A percentile compares a stretch with the other conserved stretches of the same genome.
phyloP scores from a whole-genome alignment of 371 early-diverging fungal species.

The Rhizopus microsporus region DNA sequence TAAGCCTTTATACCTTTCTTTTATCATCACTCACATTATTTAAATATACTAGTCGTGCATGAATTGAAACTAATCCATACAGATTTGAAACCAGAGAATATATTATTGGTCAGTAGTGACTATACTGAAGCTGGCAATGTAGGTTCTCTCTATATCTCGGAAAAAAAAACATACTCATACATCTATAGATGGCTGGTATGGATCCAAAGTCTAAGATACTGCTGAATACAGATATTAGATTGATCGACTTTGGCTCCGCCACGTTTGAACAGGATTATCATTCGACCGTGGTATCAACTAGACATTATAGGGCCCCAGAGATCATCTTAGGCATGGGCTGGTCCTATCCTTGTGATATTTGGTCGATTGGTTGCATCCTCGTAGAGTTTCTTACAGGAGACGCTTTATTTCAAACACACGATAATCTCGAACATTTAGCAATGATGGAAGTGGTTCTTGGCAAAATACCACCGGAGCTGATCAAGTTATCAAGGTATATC shows the following conservation, averaged over 20 bases:
- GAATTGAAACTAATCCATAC: slow-evolving; percentile 84
- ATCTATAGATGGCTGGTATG: slow-evolving; percentile 12
- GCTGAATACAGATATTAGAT: slow-evolving; percentile 71
- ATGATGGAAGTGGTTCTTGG: slow-evolving; percentile 76
- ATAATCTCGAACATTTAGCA: slow-evolving; percentile 77
- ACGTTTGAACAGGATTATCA: slow-evolving; percentile 95
- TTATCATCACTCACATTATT: neutral
- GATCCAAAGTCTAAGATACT: slow-evolving; percentile 55
- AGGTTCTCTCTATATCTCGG: neutral
- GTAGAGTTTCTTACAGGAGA: slow-evolving; percentile 94
- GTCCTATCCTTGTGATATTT: slow-evolving; percentile 96
- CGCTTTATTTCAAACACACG: slow-evolving; percentile 93
- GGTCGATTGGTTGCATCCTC: slow-evolving; percentile 97
- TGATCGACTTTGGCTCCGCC: slow-evolving; percentile 97
- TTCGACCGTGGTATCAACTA: slow-evolving; percentile 83
- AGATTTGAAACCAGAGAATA: slow-evolving; percentile 93
- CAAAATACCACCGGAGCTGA: slow-evolving; percentile 22
- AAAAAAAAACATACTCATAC: neutral
- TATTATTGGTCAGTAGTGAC: slow-evolving; percentile 58
- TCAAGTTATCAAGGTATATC: slow-evolving; percentile 19
- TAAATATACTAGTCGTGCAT: slow-evolving; percentile 69
- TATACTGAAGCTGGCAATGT: slow-evolving; percentile 25
- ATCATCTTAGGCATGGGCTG: slow-evolving; percentile 90
- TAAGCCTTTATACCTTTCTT: slow-evolving; percentile 29
- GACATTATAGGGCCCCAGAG: slow-evolving; percentile 98